Base-by-base conservation (phyloP, 2,329 filamentous ascomycete genomes). In the Aschersonia sp. region DNA sequence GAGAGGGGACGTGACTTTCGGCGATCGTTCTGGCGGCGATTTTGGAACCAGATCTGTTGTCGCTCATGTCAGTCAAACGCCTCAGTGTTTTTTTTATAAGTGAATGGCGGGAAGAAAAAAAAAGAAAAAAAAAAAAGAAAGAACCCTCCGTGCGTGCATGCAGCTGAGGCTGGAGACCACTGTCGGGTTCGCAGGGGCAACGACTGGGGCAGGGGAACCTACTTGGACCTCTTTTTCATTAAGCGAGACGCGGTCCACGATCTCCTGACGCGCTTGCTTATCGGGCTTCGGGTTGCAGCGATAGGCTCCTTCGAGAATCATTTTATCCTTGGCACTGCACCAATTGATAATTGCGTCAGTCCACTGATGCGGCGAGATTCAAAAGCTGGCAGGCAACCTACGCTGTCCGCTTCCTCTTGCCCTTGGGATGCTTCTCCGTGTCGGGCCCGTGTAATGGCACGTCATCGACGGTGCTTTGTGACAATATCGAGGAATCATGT, bases 141-240 rank as follows among this genome's bases (percentile, higher is more conserved):
- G 22, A 22, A 22, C 22, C 22, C 22, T 22, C 22, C 22, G 22
- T 22, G 22, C 22, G 22, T 22, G 22, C 22, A 22, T 22, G 22
- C 22, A 22, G 22, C 22, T 22, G 22, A 22, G 22, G 22, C 22
- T 22, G 22, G 22, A 22, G 22, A 22, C 22, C 22, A 22, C 22
- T 22, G 22, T 22, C 22, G 22, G 22, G 22, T 22, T 22, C 22
- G 22, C 22, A 22, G 22, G 22, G 22, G 22, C 22, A 22, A 22
- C 22, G 2, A 22, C 22, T 22, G 22, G 22, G 22, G 22, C 22
- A 22, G 22, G 22, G 22, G 8, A 65, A 41, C 82, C 65, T 69
- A 95, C 90, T 80, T 95, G 90, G 39, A 95, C 87, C 70, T 95
- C 89, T 65, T 95, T 95, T 69, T 95, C 89, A 55, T 86, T 90